phyloP scores from a whole-genome alignment of 2,329 filamentous ascomycete genomes.

The Trichoderma aggressivum region DNA sequence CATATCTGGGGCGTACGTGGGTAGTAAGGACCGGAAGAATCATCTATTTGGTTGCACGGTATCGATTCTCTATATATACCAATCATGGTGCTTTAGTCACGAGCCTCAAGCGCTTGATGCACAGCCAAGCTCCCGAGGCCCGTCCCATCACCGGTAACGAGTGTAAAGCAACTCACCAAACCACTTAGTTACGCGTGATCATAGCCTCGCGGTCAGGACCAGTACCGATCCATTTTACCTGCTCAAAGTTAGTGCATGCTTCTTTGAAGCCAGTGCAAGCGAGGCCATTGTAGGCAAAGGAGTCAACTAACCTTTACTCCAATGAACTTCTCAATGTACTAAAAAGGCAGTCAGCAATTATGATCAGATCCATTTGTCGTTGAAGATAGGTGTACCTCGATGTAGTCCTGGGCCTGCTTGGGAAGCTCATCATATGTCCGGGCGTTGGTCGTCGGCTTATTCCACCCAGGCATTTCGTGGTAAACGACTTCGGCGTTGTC shows the following conservation, averaged over 20 bases:
- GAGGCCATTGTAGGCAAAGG: background rate
- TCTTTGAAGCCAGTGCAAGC: background rate
- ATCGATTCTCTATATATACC: background rate
- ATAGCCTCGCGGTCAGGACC: background rate
- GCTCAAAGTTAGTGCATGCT: background rate
- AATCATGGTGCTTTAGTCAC: background rate
- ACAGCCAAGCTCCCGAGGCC: background rate
- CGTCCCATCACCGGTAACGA: background rate
- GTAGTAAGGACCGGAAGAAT: background rate
- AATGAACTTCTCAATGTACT: background rate
- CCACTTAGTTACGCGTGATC: background rate
- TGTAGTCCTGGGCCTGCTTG: background rate
- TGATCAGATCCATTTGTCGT: background rate
- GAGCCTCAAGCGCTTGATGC: background rate
- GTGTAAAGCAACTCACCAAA: background rate
- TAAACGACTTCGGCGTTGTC: slow-evolving; percentile 62
- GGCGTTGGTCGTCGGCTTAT: slow-evolving; percentile 57
- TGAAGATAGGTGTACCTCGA: background rate
- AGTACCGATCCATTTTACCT: background rate
- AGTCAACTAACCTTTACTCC: background rate
- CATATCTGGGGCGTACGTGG: background rate
- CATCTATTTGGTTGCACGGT: slow-evolving; percentile 34
- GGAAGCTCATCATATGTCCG: slow-evolving; percentile 35
- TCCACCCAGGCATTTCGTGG: slow-evolving; percentile 67
- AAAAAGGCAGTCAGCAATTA: background rate